Evolutionary conservation across 2,329 filamentous ascomycete species (phyloP).

Genomic region (Ceratocystiopsis minuta): DNA sequence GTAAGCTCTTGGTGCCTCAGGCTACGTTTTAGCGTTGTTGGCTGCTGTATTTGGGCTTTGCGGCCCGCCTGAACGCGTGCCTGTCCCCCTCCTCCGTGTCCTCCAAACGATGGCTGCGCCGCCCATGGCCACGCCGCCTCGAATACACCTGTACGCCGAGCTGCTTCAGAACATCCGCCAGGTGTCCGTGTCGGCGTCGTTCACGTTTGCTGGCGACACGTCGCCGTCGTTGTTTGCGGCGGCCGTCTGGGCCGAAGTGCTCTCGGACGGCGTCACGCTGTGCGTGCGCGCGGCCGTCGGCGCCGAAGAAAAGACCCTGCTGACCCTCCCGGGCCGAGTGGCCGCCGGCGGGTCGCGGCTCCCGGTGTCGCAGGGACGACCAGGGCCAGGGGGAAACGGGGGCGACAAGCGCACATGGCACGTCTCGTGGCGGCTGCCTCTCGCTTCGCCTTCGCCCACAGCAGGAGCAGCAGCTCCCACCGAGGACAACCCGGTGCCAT

Average conservation of each 20-base stretch:
- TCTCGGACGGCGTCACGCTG: slow-evolving; percentile 26
- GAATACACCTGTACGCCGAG: slow-evolving; percentile 38
- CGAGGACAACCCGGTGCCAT: slow-evolving; percentile 22
- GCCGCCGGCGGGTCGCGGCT: slow-evolving; percentile 12
- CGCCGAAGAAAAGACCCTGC: slow-evolving; percentile 13
- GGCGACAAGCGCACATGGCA: slow-evolving; percentile 11
- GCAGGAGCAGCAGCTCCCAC: neutral
- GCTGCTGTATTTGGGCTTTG: too few species aligned
- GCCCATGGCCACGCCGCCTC: neutral
- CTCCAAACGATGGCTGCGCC: too few species aligned
- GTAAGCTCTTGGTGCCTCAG: too few species aligned
- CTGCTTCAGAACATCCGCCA: slow-evolving; percentile 46
- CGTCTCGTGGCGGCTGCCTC: slow-evolving; percentile 33
- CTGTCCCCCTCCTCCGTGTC: too few species aligned
- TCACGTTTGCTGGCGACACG: slow-evolving; percentile 24
- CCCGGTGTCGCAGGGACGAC: slow-evolving; percentile 18
- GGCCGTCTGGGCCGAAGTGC: slow-evolving; percentile 15
- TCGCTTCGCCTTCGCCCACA: neutral
- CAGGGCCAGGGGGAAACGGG: slow-evolving; percentile 12
- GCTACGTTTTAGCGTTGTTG: too few species aligned
- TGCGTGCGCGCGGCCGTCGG: slow-evolving; percentile 28
- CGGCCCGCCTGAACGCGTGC: too few species aligned
- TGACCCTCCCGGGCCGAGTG: slow-evolving; percentile 24
- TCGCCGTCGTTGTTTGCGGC: slow-evolving; percentile 19
- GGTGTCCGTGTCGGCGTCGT: slow-evolving; percentile 37